Evolutionary conservation across 1,284 basidiomycete species (phyloP), one percentile per base, ranked within the genome.

Genomic region (Microbotryum scabiosae): DNA sequence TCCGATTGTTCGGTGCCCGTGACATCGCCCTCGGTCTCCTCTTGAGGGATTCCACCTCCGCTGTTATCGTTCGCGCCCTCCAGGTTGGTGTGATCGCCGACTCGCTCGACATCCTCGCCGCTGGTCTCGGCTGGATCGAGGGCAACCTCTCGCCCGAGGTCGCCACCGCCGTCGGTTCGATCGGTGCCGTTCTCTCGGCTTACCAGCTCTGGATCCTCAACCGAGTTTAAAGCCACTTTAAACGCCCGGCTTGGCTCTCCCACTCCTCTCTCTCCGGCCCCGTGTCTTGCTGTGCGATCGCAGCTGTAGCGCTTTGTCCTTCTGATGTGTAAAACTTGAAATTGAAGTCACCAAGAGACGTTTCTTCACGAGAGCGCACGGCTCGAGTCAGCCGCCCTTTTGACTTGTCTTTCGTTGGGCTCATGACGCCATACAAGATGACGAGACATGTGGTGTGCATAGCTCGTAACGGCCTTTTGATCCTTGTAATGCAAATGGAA

Each of bases 21-120:
- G 69, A 70, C 49, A 56, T 69, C 26, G 61, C 59, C 16, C 50
- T 70, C 32, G 69, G 69, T 49, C 61, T 69, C 46, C 30, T 69
- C 16, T 60, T 69, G 54, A 60, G 68, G 32, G 68, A 69, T 61
- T 61, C 62, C 12, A 62, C 68, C 59, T 60, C 64, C n/a, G 64
- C 68, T 23, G 68, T 69, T 44, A 66, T 69, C 45, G 59, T 61
- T 32, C 68, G 68, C 20, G 68, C 64, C 45, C 60, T 69, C 48
- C 45, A 58, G 50, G 55, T 61, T 10, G 54, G 54, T 12, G 48
- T 53, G 9, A 47, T 61, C 32, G 44, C 41, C 32, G 51, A 54
- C 48, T 49, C 60, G 20, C 54, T 64, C 50, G 61, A 62, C 49
- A 52, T 61, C 14, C 51, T 52, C 41, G 59, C 67, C 28, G 59